Evolutionary conservation across 2,329 filamentous ascomycete genomes (phyloP).

Genomic region (Calonectria naviculata): DNA sequence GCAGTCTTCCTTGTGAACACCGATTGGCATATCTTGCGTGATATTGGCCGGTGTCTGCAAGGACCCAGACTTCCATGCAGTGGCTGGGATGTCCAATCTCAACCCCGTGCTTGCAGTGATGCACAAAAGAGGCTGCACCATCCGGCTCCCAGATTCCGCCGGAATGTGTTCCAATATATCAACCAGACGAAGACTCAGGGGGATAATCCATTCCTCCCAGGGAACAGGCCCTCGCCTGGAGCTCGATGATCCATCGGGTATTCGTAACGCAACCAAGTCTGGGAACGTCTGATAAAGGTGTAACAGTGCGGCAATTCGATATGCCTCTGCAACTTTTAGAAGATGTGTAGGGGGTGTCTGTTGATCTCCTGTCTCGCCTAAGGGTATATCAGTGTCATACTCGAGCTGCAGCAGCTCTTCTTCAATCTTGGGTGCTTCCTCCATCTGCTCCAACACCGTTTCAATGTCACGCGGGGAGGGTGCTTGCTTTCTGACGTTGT

Average conservation of each 20-base stretch:
- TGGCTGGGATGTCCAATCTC: conserved; percentile 35
- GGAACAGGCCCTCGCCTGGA: conserved; percentile 37
- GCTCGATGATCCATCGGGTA: conserved; percentile 32
- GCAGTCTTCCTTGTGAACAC: conserved; percentile 10
- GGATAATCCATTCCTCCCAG: conserved; percentile 51
- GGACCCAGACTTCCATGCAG: not conserved
- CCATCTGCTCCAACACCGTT: conserved; percentile 34
- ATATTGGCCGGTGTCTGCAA: not conserved
- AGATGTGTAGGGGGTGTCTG: conserved; percentile 46
- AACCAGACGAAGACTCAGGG: conserved; percentile 46
- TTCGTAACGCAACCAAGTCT: conserved; percentile 45
- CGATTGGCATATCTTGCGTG: conserved; percentile 3
- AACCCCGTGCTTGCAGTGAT: conserved; percentile 50
- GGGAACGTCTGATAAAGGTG: conserved; percentile 55
- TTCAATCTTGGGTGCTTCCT: conserved; percentile 47
- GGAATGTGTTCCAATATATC: conserved; percentile 49
- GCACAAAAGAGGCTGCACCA: conserved; percentile 50
- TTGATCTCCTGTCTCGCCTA: conserved; percentile 46
- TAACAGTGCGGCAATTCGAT: conserved; percentile 50
- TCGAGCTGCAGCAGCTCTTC: conserved; percentile 48
- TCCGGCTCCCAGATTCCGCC: conserved; percentile 47
- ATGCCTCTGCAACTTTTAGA: conserved; percentile 50
- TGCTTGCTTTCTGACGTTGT: conserved; percentile 30
- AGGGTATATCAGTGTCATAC: conserved; percentile 22
- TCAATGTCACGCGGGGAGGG: conserved; percentile 44